Base-by-base conservation (phyloP, 2,329 filamentous ascomycete genomes). In the Fusarium redolens region DNA sequence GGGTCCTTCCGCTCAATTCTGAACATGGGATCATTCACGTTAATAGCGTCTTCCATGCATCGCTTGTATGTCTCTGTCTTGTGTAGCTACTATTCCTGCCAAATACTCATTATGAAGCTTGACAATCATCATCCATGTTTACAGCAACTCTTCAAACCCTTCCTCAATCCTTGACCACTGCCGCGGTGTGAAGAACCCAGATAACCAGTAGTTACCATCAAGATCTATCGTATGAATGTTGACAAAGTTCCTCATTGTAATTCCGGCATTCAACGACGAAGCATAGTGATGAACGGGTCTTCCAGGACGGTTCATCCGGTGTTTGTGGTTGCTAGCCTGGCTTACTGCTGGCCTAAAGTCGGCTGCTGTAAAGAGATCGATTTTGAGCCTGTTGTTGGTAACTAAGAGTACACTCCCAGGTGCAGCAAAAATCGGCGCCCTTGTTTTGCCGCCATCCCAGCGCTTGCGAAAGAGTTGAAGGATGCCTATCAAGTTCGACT, bases 1-100 rank as follows among this genome's bases (percentile, higher is more conserved):
- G n/a, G 5, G 15, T 1, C 1, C 11, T 17, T 43, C 33, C 9
- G 13, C 14, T 17, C 2, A 17, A 10, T 10, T 33, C 3, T 3
- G 35, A 37, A 37, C 2, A 3, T 17, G 35, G 12, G 3, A 25
- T 5, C 0, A 25, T 8, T 15, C 15, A 17, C 4, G 10, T 8
- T 6, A 6, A 25, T 25, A 25, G 5, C 25, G 25, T 25, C 25
- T 25, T 25, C 25, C 25, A 25, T 25, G 25, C 5, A 25, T 6
- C 25, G 25, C 25, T 25, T 25, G 25, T 25, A 25, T 25, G 25
- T 25, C 25, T 25, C 25, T 6, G 25, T 25, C 25, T 25, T 6
- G 25, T 25, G 25, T 6, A 25, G 25, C 25, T 25, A 25, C 25
- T 25, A 25, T 25, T 25, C 25, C 25, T 25, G 25, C 25, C 25